Evolutionary conservation across 2,329 filamentous ascomycete species (phyloP), one percentile per base, ranked within the genome.

Genomic region (Peltaster fructicola): DNA sequence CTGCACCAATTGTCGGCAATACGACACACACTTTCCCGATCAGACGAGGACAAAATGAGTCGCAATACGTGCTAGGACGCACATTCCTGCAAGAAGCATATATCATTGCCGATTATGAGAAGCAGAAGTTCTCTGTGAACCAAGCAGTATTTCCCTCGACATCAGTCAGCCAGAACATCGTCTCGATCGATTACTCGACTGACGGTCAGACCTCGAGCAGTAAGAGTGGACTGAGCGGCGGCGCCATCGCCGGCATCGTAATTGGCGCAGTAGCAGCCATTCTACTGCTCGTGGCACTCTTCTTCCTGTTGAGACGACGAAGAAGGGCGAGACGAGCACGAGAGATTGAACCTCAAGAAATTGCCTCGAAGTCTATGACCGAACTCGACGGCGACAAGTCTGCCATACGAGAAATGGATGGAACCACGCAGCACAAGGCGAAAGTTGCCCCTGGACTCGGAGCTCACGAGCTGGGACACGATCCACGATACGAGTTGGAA

Each of bases 51-150:
- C 19, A 33, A 8, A 41, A 39, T 20, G 24, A 30, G 9, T 34
- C 28, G 2, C 40, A 43, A 14, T 39, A 41, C 17, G 38, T 32
- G 2, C 36, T 45, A 12, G 42, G 42, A 6, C 31, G 41, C 3
- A 34, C 30, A 0, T 40, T 43, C 20, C 22, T 45, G 9, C 41
- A 45, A 27, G 43, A 43, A 24, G 43, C 43, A 12, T 46, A 44
- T 29, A 24, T 44, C 2, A 32, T 37, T n/a, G 36, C 38, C 4
- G 39, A 44, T 29, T 39, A 42, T 17, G 38, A 41, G 7, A 25
- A 33, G 7, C 23, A 26, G 7, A 38, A 27, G 5, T 45, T 45
- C 27, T 34, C 33, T 8, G 28, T 44, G 4, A 31, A 34, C 5
- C 39, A 40, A 25, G 39, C 43, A 16, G 8, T 34, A 4, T 40